These are phyloP conservation scores for Candida coquimbonensis DNA, from an alignment of 805 yeast genomes.

Conservation along the genomic window DNA sequence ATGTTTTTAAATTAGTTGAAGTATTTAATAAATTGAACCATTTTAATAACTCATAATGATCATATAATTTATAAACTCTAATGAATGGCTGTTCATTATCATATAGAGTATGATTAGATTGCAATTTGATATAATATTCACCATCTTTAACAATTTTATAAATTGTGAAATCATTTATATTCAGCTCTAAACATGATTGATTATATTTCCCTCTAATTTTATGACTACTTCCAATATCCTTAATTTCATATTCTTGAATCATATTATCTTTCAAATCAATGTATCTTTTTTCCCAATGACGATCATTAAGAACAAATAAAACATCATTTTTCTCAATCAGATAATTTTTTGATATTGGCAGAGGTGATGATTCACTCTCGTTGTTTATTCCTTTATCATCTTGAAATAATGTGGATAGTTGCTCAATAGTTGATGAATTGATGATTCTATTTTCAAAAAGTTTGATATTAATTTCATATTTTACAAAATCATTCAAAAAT, in stretches of 20 bases:
- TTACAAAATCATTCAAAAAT: too few relatives aligned
- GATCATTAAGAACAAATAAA: slow-evolving; percentile 42
- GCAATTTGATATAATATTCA: neutral
- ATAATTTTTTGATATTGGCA: slow-evolving; percentile 3
- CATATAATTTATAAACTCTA: slow-evolving; percentile 57
- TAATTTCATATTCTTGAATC: slow-evolving; percentile 23
- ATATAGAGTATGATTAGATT: neutral
- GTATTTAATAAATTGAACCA: slow-evolving; percentile 64
- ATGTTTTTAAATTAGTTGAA: slow-evolving; percentile 36
- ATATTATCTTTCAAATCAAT: slow-evolving; percentile 65
- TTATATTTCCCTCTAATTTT: too few relatives aligned
- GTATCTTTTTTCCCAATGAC: slow-evolving; percentile 84
- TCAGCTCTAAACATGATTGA: too few relatives aligned
- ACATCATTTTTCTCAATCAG: slow-evolving; percentile 34
- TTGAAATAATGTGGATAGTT: neutral
- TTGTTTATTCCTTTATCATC: neutral
- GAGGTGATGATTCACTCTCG: neutral
- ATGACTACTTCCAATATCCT: neutral
- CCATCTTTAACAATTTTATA: neutral
- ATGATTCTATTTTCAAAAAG: neutral
- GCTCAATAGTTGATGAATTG: neutral
- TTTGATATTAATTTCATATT: too few relatives aligned
- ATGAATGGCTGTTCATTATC: too few relatives aligned
- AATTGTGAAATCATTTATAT: neutral
- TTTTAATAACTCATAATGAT: slow-evolving; percentile 54